phyloP scores from a whole-genome alignment of 306 rosid species.

The Amphicarpaea edgeworthii region DNA sequence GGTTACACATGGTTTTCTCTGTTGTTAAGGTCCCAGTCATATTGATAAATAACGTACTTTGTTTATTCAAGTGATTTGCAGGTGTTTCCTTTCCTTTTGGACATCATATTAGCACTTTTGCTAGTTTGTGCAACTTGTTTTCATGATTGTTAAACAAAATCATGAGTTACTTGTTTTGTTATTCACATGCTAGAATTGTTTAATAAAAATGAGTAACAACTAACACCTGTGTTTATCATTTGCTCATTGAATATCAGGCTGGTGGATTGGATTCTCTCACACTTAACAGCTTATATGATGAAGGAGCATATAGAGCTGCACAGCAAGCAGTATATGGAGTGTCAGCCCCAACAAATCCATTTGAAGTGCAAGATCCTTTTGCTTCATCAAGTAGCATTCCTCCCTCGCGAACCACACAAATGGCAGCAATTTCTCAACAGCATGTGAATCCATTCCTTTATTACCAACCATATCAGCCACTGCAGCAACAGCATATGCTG shows the following conservation, averaged over 20 bases:
- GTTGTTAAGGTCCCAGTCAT: background rate
- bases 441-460: slow-evolving; percentile 77
- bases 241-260: slow-evolving; percentile 57
- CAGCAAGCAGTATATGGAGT: slow-evolving; percentile 75
- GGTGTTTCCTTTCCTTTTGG: background rate
- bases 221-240: background rate
- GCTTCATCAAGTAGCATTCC: slow-evolving; percentile 61
- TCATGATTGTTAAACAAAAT: background rate
- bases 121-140: background rate
- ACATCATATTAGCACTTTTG: background rate
- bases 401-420: slow-evolving; percentile 65
- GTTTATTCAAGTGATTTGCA: background rate
- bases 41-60: background rate
- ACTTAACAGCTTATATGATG: slow-evolving; percentile 73
- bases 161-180: background rate
- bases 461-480: slow-evolving; percentile 62
- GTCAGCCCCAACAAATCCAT: slow-evolving; percentile 85
- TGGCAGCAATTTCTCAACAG: slow-evolving; percentile 64
- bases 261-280: slow-evolving; percentile 86
- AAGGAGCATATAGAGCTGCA: slow-evolving; percentile 67
- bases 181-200: slow-evolving; percentile 11
- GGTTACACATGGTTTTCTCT: background rate
- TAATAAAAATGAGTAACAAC: background rate
- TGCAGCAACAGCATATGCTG: slow-evolving; percentile 63
- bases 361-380: slow-evolving; percentile 80